Evolutionary conservation across 768 basidiomycete species (phyloP), one percentile per base, ranked within the genome.

Genomic region (Cystobasidium ongulense): DNA sequence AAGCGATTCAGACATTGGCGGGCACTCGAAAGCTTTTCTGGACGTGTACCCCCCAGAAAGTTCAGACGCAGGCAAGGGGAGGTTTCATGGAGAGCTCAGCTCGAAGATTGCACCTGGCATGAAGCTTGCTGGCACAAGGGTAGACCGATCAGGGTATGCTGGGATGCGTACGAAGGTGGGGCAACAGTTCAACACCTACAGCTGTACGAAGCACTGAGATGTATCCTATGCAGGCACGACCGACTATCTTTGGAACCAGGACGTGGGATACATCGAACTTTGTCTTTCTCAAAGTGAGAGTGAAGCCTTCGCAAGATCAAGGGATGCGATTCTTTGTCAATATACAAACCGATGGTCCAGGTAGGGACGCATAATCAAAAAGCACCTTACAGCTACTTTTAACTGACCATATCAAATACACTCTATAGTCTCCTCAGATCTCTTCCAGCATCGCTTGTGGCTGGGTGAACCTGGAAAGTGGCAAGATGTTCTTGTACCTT

Each of bases 361-460:
- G 81, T 82, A 7, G 75, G 78, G 67, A 7, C 25, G 18, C 25
- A 38, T 38, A 18, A 15, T 64, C 27, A 52, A 31, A 8, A 61
- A 73, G 57, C 53, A 59, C 59, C 23, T 43, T n/a, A n/a, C n/a
- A n/a, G n/a, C n/a, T n/a, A n/a, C n/a, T n/a, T n/a, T n/a, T n/a
- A n/a, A n/a, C n/a, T n/a, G n/a, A n/a, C n/a, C n/a, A n/a, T n/a
- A n/a, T n/a, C n/a, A n/a, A n/a, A n/a, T n/a, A n/a, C n/a, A n/a
- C 0, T 27, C 54, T 23, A 85, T 87, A 53, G 84, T 90, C 62
- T 85, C 87, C 63, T 89, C 87, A 41, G 92, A 95, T 80, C 83
- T 98, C n/a, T 98, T 90, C 88, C 95, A 96, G 79, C 93, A 97
- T 77, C 86, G 91, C 38, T 83, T 98, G n/a, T 90, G 86, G 81